A percentile compares a stretch with the other conserved stretches of the same genome.
Evolutionary conservation across 1,284 basidiomycete species (phyloP).

Genomic region (Pterulicium gracile): DNA sequence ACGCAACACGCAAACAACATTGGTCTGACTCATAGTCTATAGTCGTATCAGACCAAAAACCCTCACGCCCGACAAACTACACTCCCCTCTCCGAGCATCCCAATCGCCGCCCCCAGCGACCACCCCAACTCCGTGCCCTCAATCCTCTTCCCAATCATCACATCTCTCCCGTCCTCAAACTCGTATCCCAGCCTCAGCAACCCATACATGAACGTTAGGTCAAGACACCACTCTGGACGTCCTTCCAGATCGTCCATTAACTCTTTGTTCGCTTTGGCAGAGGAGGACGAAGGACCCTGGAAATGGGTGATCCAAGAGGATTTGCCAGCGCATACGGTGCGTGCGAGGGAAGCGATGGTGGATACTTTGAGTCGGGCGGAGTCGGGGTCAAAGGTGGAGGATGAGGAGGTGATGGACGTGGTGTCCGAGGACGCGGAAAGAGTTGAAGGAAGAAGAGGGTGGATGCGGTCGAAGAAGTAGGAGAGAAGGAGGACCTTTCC

Average conservation of each 20-base stretch:
- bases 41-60: no score
- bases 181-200: slow-evolving; percentile 81
- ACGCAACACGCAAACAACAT: no score
- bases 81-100: slow-evolving; percentile 51
- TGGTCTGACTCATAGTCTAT: no score
- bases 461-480: slow-evolving; percentile 94
- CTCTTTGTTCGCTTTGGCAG: background rate
- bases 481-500: slow-evolving; percentile 82
- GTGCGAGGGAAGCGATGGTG: slow-evolving; percentile 55
- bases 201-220: slow-evolving; percentile 92
- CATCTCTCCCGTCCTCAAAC: slow-evolving; percentile 54
- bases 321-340: slow-evolving; percentile 63
- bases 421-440: slow-evolving; percentile 11
- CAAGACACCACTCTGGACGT: slow-evolving; percentile 90
- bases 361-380: slow-evolving; percentile 40
- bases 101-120: slow-evolving; percentile 81
- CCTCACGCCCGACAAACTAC: no score
- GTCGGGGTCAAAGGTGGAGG: background rate
- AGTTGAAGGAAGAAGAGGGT: slow-evolving; percentile 53
- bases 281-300: background rate
- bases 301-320: background rate
- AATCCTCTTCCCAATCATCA: slow-evolving; percentile 83
- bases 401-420: no score
- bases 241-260: slow-evolving; percentile 70
- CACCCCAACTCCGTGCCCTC: slow-evolving; percentile 91